phyloP scores from a whole-genome alignment of 768 basidiomycete species.

The Lactarius quietus region DNA sequence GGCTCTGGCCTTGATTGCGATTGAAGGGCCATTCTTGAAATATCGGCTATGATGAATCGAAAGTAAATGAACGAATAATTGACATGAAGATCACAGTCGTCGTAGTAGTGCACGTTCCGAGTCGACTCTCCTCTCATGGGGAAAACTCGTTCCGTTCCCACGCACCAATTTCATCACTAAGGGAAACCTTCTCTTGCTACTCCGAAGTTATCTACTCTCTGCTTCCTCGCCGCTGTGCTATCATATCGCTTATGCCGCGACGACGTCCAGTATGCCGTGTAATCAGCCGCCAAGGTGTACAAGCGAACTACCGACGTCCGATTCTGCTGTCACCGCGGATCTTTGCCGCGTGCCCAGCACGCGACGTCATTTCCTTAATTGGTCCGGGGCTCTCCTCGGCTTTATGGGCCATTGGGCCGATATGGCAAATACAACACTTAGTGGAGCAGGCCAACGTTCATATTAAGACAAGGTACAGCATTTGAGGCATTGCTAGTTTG shows the following conservation, averaged over 20 bases:
- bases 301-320: too few species aligned
- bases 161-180: too few species aligned
- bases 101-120: background rate
- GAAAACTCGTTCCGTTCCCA: too few species aligned
- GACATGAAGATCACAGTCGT: conserved; percentile 18
- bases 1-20: conserved; percentile 46
- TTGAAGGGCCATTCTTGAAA: conserved; percentile 32
- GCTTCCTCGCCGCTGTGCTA: too few species aligned
- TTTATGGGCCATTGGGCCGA: too few species aligned
- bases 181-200: background rate
- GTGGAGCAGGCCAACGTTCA: background rate
- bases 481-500: background rate
- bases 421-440: too few species aligned
- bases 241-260: too few species aligned
- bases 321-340: background rate
- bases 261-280: too few species aligned
- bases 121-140: background rate
- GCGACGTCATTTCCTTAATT: background rate
- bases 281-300: too few species aligned
- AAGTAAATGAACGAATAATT: background rate
- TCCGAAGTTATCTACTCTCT: background rate
- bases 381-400: too few species aligned
- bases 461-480: background rate
- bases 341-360: background rate
- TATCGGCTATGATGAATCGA: too few species aligned